Conservation (phyloP, 805 yeast species). For the Zygosaccharomyces bisporus region DNA sequence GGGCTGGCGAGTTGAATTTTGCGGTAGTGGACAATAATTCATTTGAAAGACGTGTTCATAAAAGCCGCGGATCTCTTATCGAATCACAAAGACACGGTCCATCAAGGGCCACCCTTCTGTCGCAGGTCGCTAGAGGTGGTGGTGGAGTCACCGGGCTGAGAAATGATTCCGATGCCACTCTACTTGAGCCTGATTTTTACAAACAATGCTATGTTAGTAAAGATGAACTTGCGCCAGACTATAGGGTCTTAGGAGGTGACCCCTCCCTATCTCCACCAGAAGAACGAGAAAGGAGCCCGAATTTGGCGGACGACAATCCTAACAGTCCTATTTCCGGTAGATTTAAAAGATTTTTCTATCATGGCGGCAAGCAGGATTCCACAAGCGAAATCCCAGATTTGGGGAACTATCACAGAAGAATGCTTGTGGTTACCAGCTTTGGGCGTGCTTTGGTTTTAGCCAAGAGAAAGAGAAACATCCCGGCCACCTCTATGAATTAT, state of each 20-base stretch:
- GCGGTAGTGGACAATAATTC: constrained; percentile 43
- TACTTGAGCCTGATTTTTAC: constrained; percentile 34
- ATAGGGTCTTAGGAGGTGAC: constrained; percentile 19
- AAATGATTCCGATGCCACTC: constrained; percentile 27
- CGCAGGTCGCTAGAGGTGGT: constrained; percentile 46
- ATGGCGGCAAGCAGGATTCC: constrained; percentile 15
- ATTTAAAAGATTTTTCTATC: constrained; percentile 31
- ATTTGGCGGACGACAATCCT: constrained; percentile 13
- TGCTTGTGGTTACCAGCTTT: constrained; percentile 54
- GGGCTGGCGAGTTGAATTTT: constrained; percentile 51
- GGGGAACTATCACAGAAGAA: constrained; percentile 45
- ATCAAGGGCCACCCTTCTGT: constrained; percentile 38
- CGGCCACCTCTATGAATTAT: constrained; percentile 35
- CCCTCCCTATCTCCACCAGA: constrained; percentile 2
- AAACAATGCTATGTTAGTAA: constrained; percentile 22
- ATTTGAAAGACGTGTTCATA: constrained; percentile 46
- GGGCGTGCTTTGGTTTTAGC: constrained; percentile 59
- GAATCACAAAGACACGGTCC: constrained; percentile 38
- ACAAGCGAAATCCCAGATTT: constrained; percentile 18
- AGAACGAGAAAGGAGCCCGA: neutral
- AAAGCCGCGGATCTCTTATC: constrained; percentile 51
- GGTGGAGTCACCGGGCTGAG: constrained; percentile 43
- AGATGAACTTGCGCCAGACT: constrained; percentile 19
- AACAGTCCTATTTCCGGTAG: constrained; percentile 24
- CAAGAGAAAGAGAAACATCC: constrained; percentile 37